Percentiles rank a stretch among this genome's conserved stretches.
Conservation (phyloP, 148 eudicot genomes). For the Fagopyrum homotropicum region DNA sequence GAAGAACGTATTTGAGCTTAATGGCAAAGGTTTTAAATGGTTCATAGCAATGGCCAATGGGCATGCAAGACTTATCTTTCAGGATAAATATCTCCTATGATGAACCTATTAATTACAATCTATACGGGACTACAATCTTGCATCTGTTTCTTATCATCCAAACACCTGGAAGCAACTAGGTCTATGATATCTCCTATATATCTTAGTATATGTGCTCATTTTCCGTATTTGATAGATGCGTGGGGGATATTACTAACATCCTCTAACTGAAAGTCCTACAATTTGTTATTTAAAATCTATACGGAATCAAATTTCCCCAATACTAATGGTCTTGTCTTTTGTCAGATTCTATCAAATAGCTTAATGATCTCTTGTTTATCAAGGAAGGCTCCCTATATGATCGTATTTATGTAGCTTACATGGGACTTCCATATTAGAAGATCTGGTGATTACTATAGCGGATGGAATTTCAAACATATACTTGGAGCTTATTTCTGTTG, state of each 20-base stretch:
- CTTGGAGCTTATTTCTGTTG: conserved; percentile 89
- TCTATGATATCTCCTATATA: not conserved
- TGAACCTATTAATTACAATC: not conserved
- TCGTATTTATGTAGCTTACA: conserved; percentile 40
- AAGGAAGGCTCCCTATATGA: conserved; percentile 66
- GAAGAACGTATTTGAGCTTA: not conserved
- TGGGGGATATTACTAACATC: not conserved
- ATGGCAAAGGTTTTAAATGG: not conserved
- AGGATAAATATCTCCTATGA: not conserved
- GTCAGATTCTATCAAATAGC: not conserved
- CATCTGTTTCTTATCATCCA: not conserved
- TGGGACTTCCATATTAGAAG: conserved; percentile 73
- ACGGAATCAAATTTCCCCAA: not conserved
- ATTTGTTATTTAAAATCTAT: not conserved
- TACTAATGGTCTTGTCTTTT: not conserved
- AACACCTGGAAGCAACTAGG: not conserved
- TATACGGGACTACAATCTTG: not conserved
- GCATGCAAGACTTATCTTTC: not conserved
- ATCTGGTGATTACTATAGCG: conserved; percentile 71
- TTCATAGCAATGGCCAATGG: not conserved
- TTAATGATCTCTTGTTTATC: conserved; percentile 10
- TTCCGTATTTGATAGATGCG: not conserved
- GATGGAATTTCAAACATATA: conserved; percentile 89
- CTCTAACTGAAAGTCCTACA: not conserved
- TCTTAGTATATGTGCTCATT: not conserved